phyloP scores from a whole-genome alignment of 352 stramenopile genomes.

The Phytophthora cryptogea region DNA sequence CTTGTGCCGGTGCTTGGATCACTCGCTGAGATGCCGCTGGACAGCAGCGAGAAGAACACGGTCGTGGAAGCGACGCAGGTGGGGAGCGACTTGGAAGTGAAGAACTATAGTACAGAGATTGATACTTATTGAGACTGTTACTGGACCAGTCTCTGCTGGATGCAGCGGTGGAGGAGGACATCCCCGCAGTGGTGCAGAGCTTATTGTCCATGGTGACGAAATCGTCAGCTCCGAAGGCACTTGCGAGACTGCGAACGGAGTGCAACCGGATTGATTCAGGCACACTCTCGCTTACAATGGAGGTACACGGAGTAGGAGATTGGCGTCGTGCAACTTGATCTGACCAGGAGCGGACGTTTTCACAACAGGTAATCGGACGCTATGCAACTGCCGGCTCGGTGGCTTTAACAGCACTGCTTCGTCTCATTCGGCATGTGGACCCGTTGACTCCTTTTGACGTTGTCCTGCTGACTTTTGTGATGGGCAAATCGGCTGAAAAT shows the following conservation, averaged over 20 bases:
- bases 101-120: neutral
- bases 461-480: slow-evolving; percentile 61
- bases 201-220: slow-evolving; percentile 75
- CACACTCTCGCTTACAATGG: slow-evolving; percentile 60
- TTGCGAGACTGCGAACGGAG: slow-evolving; percentile 57
- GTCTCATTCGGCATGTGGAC: slow-evolving; percentile 50
- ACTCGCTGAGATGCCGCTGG: slow-evolving; percentile 73
- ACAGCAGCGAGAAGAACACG: slow-evolving; percentile 60
- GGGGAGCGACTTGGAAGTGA: neutral
- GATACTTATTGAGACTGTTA: neutral
- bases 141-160: slow-evolving; percentile 60
- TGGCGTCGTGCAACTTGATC: neutral
- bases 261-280: slow-evolving; percentile 60
- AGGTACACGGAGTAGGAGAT: slow-evolving; percentile 25
- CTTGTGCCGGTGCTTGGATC: slow-evolving; percentile 82
- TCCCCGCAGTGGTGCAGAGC: slow-evolving; percentile 78
- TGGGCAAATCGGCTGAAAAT: slow-evolving; percentile 69
- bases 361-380: slow-evolving; percentile 54
- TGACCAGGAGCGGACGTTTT: neutral
- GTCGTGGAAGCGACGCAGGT: slow-evolving; percentile 73
- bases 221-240: slow-evolving; percentile 47
- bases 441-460: slow-evolving; percentile 62
- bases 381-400: slow-evolving; percentile 57
- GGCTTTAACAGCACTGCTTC: slow-evolving; percentile 51
- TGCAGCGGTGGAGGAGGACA: slow-evolving; percentile 76